Conservation (phyloP, 257 asterid genomes). For the Nicotiana sylvestris region DNA sequence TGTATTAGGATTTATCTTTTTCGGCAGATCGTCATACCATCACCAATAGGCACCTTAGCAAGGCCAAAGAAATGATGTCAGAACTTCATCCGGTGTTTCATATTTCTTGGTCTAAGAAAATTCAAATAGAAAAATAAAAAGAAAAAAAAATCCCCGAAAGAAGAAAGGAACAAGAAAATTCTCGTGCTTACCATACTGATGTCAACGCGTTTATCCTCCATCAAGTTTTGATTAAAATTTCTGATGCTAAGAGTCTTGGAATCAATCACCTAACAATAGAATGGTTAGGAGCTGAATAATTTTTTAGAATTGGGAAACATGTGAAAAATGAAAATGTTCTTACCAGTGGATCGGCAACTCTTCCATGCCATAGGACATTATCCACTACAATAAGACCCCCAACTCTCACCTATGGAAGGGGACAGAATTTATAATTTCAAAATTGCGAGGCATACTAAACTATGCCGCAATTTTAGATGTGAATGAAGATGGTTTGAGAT, state of each 20-base stretch:
- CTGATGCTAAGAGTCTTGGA: slow-evolving; percentile 63
- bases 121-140: not conserved
- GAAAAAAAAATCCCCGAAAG: not conserved
- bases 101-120: not conserved
- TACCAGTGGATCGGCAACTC: slow-evolving; percentile 88
- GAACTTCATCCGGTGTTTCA: not conserved
- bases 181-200: slow-evolving; percentile 69
- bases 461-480: not conserved
- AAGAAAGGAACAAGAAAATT: not conserved
- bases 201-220: slow-evolving; percentile 79
- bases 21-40: slow-evolving; percentile 79
- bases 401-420: slow-evolving; percentile 53
- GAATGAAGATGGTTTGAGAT: not conserved
- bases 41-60: slow-evolving; percentile 74
- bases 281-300: slow-evolving; percentile 5
- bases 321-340: not conserved
- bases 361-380: slow-evolving; percentile 96
- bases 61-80: not conserved
- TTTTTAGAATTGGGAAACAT: not conserved
- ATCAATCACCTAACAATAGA: slow-evolving; percentile 52
- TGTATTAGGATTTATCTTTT: slow-evolving; percentile 30
- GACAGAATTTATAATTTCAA: not conserved
- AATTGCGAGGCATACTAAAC: not conserved
- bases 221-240: slow-evolving; percentile 52
- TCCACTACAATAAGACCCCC: slow-evolving; percentile 89